Base-by-base conservation (phyloP, 73 alveolate species). In the Stentor roeselii region DNA sequence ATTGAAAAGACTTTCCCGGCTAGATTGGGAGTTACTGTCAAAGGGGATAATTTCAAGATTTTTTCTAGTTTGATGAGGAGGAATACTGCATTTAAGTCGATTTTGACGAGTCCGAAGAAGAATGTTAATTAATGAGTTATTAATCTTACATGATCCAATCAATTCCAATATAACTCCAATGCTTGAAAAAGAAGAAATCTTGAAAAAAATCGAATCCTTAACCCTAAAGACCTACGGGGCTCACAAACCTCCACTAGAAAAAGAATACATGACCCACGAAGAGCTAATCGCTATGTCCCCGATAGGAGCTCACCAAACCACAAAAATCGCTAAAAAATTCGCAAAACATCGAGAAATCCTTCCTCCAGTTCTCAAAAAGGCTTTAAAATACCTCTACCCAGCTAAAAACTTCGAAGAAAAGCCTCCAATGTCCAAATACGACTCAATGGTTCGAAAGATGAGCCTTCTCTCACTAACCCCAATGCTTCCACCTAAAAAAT, bases 361-460 rank as follows among this genome's bases (percentile, higher is more conserved):
- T 14, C 80, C 80, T 21, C 37, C 37, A 67, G 37, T 34, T 1
- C 41, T 67, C 21, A 67, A 67, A 67, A 67, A 67, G 1, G 80
- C 80, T 2, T 2, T 67, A 67, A 21, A 2, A 30, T 67, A 67
- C 2, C 80, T 67, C 0, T 67, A 67, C 2, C 80, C 80, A 27
- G 1, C 80, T 27, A 67, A 67, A 1, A 67, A 30, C 11, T 11
- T 30, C 80, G 1, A 0, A 30, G 80, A 67, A 2, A 67, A 32
- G 80, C 80, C 80, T 30, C 80, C 80, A 67, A 34, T 21, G 2
- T 67, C 80, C 34, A 67, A 67, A 67, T 67, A 67, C 37, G 80
- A 67, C 80, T 21, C 41, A 30, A 67, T 21, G 41, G 80, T 67
- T 30, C 21, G 80, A 67, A 32, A 67, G 27, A 1, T 67, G 80